phyloP scores from a whole-genome alignment of 306 rosid species.

The Medicago lupulina region DNA sequence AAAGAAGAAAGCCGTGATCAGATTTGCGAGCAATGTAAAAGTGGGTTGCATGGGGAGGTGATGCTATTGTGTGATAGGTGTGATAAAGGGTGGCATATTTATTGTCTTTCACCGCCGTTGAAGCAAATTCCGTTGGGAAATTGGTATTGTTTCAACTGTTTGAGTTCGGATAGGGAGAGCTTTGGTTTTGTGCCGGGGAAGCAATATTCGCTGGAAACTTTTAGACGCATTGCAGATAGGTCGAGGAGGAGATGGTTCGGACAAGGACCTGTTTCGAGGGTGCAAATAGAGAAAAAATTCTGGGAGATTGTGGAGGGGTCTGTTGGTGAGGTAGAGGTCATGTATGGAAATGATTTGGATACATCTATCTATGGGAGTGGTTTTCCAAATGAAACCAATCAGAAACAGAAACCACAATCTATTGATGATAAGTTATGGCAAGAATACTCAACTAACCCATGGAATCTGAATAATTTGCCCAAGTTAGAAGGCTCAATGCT shows the following conservation, averaged over 20 bases:
- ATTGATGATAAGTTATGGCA: slow-evolving; percentile 79
- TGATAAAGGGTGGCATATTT: slow-evolving; percentile 93
- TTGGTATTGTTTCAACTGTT: slow-evolving; percentile 94
- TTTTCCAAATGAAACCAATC: slow-evolving; percentile 69
- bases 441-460: slow-evolving; percentile 80
- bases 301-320: slow-evolving; percentile 99
- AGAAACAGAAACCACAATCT: slow-evolving; percentile 60
- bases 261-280: slow-evolving; percentile 74
- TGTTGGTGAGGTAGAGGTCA: slow-evolving; percentile 91
- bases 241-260: slow-evolving; percentile 97
- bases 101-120: slow-evolving; percentile 93
- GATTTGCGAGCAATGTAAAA: slow-evolving; percentile 90
- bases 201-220: slow-evolving; percentile 70
- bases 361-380: slow-evolving; percentile 92
- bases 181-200: slow-evolving; percentile 97
- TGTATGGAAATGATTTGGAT: slow-evolving; percentile 97
- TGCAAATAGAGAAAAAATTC: slow-evolving; percentile 90
- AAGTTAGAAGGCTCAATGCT: slow-evolving; percentile 93
- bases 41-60: slow-evolving; percentile 95
- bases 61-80: slow-evolving; percentile 99
- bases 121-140: slow-evolving; percentile 84
- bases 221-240: slow-evolving; percentile 80
- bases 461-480: slow-evolving; percentile 98
- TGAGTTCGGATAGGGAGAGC: slow-evolving; percentile 88
- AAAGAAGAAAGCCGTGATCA: slow-evolving; percentile 74